phyloP scores from a whole-genome alignment of 2,329 filamentous ascomycete species.

The Gaeumannomyces sp. region DNA sequence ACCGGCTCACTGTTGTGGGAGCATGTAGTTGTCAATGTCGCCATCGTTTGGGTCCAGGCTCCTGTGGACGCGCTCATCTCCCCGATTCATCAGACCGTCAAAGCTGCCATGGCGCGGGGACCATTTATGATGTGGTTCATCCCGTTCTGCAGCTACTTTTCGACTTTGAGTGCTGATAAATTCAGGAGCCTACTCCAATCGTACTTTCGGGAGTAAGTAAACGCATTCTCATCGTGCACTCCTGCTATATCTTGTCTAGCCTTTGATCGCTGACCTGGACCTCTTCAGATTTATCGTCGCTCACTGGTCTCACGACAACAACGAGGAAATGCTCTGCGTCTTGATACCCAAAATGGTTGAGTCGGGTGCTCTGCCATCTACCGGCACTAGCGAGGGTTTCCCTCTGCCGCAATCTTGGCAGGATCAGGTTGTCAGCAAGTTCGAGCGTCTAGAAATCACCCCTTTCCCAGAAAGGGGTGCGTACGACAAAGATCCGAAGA shows the following conservation, averaged over 20 bases:
- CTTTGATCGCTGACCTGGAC: slow-evolving; percentile 20
- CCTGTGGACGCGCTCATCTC: slow-evolving; percentile 75
- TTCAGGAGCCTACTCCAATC: slow-evolving; percentile 75
- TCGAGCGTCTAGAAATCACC: slow-evolving; percentile 57
- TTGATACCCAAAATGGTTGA: slow-evolving; percentile 60
- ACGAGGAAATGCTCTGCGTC: slow-evolving; percentile 64
- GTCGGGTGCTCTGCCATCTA: slow-evolving; percentile 46
- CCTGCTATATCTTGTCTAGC: neutral
- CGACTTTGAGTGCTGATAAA: slow-evolving; percentile 63
- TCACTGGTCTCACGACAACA: slow-evolving; percentile 61
- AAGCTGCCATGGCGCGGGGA: slow-evolving; percentile 58
- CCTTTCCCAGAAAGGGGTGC: slow-evolving; percentile 59
- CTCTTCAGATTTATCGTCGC: slow-evolving; percentile 60
- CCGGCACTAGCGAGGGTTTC: slow-evolving; percentile 43
- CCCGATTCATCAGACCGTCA: slow-evolving; percentile 55
- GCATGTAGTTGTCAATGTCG: slow-evolving; percentile 47
- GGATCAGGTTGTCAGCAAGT: slow-evolving; percentile 63
- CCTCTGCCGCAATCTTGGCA: slow-evolving; percentile 63
- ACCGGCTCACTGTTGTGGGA: slow-evolving; percentile 47
- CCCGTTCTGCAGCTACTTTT: slow-evolving; percentile 76
- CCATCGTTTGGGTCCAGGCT: slow-evolving; percentile 67
- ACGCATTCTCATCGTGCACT: neutral
- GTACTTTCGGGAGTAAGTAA: slow-evolving; percentile 67
- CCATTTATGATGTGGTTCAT: slow-evolving; percentile 69
- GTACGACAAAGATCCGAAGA: slow-evolving; percentile 55